These are phyloP conservation scores for Bruguiera parviflora DNA, from an alignment of 345 rosid species.

Conservation along the genomic window DNA sequence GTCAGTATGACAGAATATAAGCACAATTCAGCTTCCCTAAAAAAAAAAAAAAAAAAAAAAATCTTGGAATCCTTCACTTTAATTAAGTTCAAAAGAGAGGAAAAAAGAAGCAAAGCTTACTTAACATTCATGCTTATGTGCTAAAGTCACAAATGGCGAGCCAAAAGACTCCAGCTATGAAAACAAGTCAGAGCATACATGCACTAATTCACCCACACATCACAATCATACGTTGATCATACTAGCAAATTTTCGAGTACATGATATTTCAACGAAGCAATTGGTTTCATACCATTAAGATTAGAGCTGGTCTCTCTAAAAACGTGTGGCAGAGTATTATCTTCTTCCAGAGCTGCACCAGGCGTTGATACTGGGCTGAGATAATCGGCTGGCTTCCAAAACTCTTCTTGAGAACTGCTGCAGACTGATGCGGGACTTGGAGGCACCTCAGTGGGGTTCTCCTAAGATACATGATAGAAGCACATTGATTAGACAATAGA, in stretches of 20 bases:
- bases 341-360: slow-evolving; percentile 48
- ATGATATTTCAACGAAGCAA: neutral
- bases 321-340: slow-evolving; percentile 44
- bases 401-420: slow-evolving; percentile 70
- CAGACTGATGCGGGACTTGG: slow-evolving; percentile 96
- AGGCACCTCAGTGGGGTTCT: slow-evolving; percentile 92
- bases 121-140: neutral
- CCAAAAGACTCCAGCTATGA: too few species aligned
- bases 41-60: too few species aligned
- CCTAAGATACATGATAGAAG: slow-evolving; percentile 37
- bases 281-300: slow-evolving; percentile 53
- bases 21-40: too few species aligned
- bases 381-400: slow-evolving; percentile 61
- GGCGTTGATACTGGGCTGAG: slow-evolving; percentile 68
- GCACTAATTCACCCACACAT: neutral
- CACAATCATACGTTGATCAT: too few species aligned
- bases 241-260: too few species aligned
- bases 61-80: too few species aligned
- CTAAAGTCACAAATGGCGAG: too few species aligned
- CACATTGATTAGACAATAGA: neutral
- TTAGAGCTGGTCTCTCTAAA: slow-evolving; percentile 67
- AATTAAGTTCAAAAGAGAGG: neutral
- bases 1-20: too few species aligned
- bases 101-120: neutral
- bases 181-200: neutral